Conservation (phyloP, 345 rosid species). For the Bruguiera gymnorhiza region DNA sequence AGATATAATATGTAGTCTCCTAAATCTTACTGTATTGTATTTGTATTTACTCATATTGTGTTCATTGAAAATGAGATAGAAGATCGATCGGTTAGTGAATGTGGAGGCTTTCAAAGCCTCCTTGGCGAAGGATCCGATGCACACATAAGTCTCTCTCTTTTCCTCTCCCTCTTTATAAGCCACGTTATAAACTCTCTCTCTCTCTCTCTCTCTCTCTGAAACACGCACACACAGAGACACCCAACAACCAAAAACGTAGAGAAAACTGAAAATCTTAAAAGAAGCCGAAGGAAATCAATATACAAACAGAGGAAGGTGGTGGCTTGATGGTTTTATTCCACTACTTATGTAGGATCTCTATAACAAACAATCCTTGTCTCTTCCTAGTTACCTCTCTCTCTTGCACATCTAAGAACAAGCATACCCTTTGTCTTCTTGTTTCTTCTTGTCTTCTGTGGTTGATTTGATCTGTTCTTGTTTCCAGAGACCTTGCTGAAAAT, state of each 20-base stretch:
- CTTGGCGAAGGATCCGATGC: conserved; percentile 37
- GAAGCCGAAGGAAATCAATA: background rate
- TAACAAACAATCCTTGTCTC: background rate
- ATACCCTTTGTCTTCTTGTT: background rate
- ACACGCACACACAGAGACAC: too few relatives aligned
- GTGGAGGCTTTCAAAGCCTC: conserved; percentile 9
- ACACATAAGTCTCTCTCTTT: background rate
- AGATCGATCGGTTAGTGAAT: background rate
- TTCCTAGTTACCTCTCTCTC: background rate
- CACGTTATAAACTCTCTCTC: too few relatives aligned
- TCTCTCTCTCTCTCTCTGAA: background rate
- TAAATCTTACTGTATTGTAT: too few relatives aligned
- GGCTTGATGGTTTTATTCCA: background rate
- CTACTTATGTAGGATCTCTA: background rate
- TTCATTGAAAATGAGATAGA: background rate
- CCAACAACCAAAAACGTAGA: background rate
- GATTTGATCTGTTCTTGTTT: background rate
- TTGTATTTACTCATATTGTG: too few relatives aligned
- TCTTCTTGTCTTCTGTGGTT: background rate
- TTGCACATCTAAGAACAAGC: too few relatives aligned
- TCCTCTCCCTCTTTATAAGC: background rate
- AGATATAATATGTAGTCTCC: too few relatives aligned
- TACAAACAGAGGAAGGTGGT: conserved; percentile 2
- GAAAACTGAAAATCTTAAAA: background rate
- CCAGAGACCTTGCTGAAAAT: background rate